Evolutionary conservation across 371 early-diverging fungal species (phyloP), one percentile per base, ranked within the genome.

Genomic region (Mucor saturninus): DNA sequence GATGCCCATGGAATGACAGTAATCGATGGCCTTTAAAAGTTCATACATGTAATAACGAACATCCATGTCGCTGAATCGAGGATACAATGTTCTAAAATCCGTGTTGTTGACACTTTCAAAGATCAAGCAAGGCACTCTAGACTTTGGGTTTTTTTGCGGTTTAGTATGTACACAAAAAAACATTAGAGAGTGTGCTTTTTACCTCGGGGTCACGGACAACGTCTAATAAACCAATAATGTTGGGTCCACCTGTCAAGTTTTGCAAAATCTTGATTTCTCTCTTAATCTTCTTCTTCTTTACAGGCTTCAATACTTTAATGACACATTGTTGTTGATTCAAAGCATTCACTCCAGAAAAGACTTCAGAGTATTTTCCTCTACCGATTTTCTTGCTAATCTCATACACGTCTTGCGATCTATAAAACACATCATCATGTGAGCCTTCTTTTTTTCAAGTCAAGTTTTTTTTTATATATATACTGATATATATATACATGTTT

Each of bases 361-460:
- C 99, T 81, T 99, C 99, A 0, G 98, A 98, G 87, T 99, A 99
- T 84, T 99, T 99, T 64, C 99, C 99, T 59, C 98, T 91, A 40
- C 99, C 99, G 59, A 99, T 86, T 80, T 97, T 97, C 64, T 93
- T 88, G 50, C 93, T 86, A 59, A 99, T 98, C 79, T 97, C 97
- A 79, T 99, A 99, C 75, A 94, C 93, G 64, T 98, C 98, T 79
- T 95, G 71, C 14, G 60, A 56, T 60, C 67, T 67, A 56, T 3
- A 30, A 4, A 13, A 39, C 49, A 21, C 3, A 30, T 29, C 21
- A 21, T 21, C 21, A 21, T 21, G 21, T 21, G 21, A 21, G 21
- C 21, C 21, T 21, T 21, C 21, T 21, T 21, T 21, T 21, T 21
- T 21, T 1, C 21, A 21, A 21, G 21, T 21, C 21, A 21, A 0